Evolutionary conservation across 768 basidiomycete genomes (phyloP).

Genomic region (Xerocomus potaroensis): DNA sequence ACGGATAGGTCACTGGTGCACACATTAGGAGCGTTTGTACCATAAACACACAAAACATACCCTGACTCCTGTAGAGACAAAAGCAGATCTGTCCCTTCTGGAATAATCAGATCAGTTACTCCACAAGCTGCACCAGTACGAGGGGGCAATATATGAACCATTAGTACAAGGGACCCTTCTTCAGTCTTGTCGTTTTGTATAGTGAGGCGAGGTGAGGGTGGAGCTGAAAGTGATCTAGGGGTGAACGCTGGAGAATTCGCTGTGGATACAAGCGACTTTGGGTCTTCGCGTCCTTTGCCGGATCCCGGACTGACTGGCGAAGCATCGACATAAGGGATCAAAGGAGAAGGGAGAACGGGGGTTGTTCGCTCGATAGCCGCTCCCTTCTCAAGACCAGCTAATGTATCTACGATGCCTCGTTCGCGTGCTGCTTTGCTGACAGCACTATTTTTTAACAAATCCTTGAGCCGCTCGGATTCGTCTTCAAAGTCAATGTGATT

Average conservation of each 20-base stretch:
- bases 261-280: slow-evolving; percentile 44
- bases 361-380: slow-evolving; percentile 20
- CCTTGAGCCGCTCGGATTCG: slow-evolving; percentile 72
- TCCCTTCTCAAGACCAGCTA: slow-evolving; percentile 30
- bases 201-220: slow-evolving; percentile 30
- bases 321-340: slow-evolving; percentile 1
- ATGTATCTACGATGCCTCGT: slow-evolving; percentile 29
- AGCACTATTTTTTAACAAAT: slow-evolving; percentile 56
- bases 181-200: slow-evolving; percentile 11
- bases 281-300: slow-evolving; percentile 26
- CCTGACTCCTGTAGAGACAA: slow-evolving; percentile 61
- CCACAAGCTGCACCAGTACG: slow-evolving; percentile 35
- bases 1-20: slow-evolving; percentile 48
- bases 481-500: slow-evolving; percentile 81
- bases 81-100: slow-evolving; percentile 42
- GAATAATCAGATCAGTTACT: slow-evolving; percentile 44
- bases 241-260: slow-evolving; percentile 41
- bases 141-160: slow-evolving; percentile 44
- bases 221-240: slow-evolving; percentile 35
- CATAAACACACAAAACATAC: slow-evolving; percentile 36
- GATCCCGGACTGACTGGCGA: slow-evolving; percentile 13
- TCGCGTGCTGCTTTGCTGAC: slow-evolving; percentile 32
- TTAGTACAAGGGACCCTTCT: slow-evolving; percentile 18
- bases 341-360: slow-evolving; percentile 13
- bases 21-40: slow-evolving; percentile 2